These are phyloP conservation scores for Saccharomycopsis sp. DNA, from an alignment of 805 yeast genomes.

Conservation along the genomic window DNA sequence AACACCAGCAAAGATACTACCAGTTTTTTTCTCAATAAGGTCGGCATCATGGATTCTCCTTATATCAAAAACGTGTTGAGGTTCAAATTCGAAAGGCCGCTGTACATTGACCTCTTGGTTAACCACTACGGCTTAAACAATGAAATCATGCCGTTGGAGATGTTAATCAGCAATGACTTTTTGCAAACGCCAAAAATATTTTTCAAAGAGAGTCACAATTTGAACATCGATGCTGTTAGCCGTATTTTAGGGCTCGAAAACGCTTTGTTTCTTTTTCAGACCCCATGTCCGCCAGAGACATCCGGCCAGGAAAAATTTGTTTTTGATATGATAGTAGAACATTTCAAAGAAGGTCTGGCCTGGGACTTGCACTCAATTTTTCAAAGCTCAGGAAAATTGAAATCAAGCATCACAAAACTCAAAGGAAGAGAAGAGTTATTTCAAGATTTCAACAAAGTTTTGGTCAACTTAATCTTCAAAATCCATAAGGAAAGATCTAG, in stretches of 20 bases:
- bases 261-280: slow-evolving; percentile 11
- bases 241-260: slow-evolving; percentile 17
- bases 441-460: slow-evolving; percentile 11
- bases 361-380: slow-evolving; percentile 20
- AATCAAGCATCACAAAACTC: slow-evolving; percentile 7
- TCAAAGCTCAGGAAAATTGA: slow-evolving; percentile 9
- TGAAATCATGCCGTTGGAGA: slow-evolving; percentile 8
- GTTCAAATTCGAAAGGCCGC: slow-evolving; percentile 17
- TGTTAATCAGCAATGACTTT: slow-evolving; percentile 1
- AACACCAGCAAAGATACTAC: background rate
- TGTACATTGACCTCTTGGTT: slow-evolving; percentile 12
- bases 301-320: slow-evolving; percentile 16
- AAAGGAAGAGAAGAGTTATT: slow-evolving; percentile 3
- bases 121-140: slow-evolving; percentile 13
- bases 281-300: slow-evolving; percentile 6
- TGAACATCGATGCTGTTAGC: slow-evolving; percentile 9
- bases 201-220: slow-evolving; percentile 3
- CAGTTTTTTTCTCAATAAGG: background rate
- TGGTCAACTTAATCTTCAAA: slow-evolving; percentile 13
- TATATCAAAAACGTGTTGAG: slow-evolving; percentile 19
- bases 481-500: slow-evolving; percentile 7
- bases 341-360: slow-evolving; percentile 15
- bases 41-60: slow-evolving; percentile 15
- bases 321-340: slow-evolving; percentile 6
- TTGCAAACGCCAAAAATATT: slow-evolving; percentile 16